phyloP scores from a whole-genome alignment of 2,329 filamentous ascomycete genomes.

The Colletotrichum sp. region DNA sequence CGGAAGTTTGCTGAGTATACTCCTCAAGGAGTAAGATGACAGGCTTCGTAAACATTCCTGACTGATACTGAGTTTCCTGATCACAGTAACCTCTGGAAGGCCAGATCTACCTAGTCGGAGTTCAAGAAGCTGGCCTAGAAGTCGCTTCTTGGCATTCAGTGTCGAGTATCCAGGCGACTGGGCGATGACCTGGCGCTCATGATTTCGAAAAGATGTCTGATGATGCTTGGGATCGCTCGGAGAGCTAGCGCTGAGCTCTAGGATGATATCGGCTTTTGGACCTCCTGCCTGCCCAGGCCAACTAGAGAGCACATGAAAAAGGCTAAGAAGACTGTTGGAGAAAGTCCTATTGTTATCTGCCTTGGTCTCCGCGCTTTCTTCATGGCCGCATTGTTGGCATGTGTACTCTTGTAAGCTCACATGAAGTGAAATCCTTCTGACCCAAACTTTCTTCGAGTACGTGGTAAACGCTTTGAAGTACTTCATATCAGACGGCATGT shows the following conservation, averaged over 20 bases:
- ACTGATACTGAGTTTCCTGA: background rate
- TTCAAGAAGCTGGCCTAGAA: background rate
- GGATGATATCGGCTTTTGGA: background rate
- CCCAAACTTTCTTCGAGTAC: background rate
- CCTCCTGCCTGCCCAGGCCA: accelerated
- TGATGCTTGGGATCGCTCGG: background rate
- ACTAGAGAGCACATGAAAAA: background rate
- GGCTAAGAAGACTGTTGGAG: background rate
- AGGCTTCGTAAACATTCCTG: too few species aligned
- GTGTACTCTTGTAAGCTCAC: background rate
- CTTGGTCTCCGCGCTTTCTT: background rate
- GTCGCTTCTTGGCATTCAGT: background rate
- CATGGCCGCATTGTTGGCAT: background rate
- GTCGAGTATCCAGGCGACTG: background rate
- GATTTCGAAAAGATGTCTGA: background rate
- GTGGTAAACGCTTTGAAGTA: background rate
- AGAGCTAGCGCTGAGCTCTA: background rate
- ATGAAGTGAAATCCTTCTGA: background rate
- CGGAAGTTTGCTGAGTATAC: too few species aligned
- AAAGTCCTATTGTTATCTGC: background rate
- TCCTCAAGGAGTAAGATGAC: too few species aligned
- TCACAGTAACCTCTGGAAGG: background rate
- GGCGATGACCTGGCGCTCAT: background rate
- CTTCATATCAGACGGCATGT: background rate
- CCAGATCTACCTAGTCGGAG: background rate